Evolutionary conservation across 2,329 filamentous ascomycete genomes (phyloP), one percentile per base, ranked within the genome.

Genomic region (Phialophora expanda): DNA sequence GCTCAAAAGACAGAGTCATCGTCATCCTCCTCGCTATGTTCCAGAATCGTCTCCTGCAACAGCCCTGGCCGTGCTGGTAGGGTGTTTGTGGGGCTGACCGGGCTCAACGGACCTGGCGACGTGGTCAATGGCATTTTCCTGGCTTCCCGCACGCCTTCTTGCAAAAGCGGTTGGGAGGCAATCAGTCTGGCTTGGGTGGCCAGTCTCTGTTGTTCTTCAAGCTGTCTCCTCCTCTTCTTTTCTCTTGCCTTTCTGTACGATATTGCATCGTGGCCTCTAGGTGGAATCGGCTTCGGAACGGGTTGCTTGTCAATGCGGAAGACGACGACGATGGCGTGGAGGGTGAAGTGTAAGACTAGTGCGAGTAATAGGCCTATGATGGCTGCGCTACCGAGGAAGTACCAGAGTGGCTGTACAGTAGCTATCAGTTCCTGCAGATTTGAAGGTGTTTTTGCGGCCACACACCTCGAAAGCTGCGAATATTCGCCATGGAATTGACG

Each of bases 361-460:
- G 90, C 91, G 30, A 87, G 80, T 11, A 86, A 58, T 60, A 88
- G 78, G n/a, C 91, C 91, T 60, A 92, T 82, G 20, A 90, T 76
- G 34, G 86, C 83, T 7, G 90, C 91, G 26, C 87, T 84, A 56
- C 87, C 87, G 55, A 93, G 81, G 73, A 84, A 89, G 73, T 84
- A 83, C 61, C 77, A 76, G 22, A 81, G 65, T 56, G 78, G 78
- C 81, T 83, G 63, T 24, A 24, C 56, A 26, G 50, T 60, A 64
- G 59, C 58, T n/a, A 71, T 61, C 11, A 59, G 61, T 28, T 34
- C 14, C 22, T 53, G 32, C 14, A 46, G 28, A 22, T 17, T 22
- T 41, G 6, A 54, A 30, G 20, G 20, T 32, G 22, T 24, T 30
- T 20, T 54, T 26, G 3, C 51, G 41, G 17, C 48, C 20, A 63